Evolutionary conservation across 1,139 yeast genomes (phyloP).

Genomic region (Protomyces lactucae-debilis): DNA sequence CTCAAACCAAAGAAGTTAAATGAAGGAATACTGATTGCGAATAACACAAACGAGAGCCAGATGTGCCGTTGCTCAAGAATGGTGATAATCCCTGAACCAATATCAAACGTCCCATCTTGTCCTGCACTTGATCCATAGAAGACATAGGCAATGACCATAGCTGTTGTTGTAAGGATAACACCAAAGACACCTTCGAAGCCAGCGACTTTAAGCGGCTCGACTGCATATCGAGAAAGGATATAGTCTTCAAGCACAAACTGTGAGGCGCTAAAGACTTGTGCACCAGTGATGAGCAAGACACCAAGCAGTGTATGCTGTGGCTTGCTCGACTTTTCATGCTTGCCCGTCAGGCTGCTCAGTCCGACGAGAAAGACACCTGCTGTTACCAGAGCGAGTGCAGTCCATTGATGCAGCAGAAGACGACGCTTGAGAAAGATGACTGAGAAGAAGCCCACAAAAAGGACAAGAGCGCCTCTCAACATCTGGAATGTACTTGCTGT

Average conservation of each 20-base stretch:
- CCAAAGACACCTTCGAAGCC: constrained; percentile 76
- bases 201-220: constrained; percentile 63
- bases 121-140: constrained; percentile 44
- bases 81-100: constrained; percentile 50
- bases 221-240: constrained; percentile 50
- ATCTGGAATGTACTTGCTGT: constrained; percentile 85
- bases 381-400: constrained; percentile 55
- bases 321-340: constrained; percentile 30
- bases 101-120: constrained; percentile 52
- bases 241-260: constrained; percentile 79
- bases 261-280: constrained; percentile 63
- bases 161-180: constrained; percentile 45
- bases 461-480: constrained; percentile 73
- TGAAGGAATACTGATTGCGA: constrained; percentile 62
- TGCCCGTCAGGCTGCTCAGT: constrained; percentile 49
- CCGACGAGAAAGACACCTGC: constrained; percentile 72
- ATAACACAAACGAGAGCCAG: constrained; percentile 52
- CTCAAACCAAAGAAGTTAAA: constrained; percentile 75
- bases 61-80: constrained; percentile 46
- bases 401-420: constrained; percentile 64
- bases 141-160: constrained; percentile 47
- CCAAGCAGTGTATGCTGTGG: constrained; percentile 45
- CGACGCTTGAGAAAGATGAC: constrained; percentile 56
- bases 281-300: constrained; percentile 53
- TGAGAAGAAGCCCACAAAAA: constrained; percentile 71